Evolutionary conservation across 179 eudicot genomes (phyloP), one percentile per base, ranked within the genome.

Genomic region (Gypsophila paniculata): DNA sequence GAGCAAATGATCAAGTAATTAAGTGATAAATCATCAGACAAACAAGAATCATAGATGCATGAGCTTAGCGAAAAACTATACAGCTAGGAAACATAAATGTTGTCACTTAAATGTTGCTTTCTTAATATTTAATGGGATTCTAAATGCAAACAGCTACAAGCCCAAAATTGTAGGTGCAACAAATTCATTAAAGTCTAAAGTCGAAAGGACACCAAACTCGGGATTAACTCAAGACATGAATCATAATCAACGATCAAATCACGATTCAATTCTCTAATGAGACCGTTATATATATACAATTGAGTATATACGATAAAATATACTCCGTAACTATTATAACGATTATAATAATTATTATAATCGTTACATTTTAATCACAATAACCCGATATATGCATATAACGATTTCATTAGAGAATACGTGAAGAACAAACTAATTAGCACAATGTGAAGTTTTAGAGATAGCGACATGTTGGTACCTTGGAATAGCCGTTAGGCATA

Each of bases 401-500:
- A 29, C 34, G 34, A 29, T 29, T 29, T 29, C 4, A 29, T 29
- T 29, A 4, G 34, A 29, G 34, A 29, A 29, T 29, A 29, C 34
- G 34, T 4, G 34, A 29, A 29, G 1, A 15, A 25, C 32, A 34
- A 25, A 52, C 3, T 25, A 51, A 29, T 17, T 23, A 51, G 10
- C 19, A 15, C 17, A 68, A 22, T 42, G 23, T 36, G 38, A 5
- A 14, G 8, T 52, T 52, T 25, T 39, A 21, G 64, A 17, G 57
- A 18, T 9, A 52, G 12, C n/a, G 48, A 25, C 23, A 34, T 29
- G n/a, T 8, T 70, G 59, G 69, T 87, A 92, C 99, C 94, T 88
- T 90, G 69, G 97, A 88, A 72, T 92, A 94, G 26, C 99, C 99
- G 80, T 91, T 94, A 15, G 97, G 96, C 99, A 94, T 86, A 86